Evolutionary conservation across 2,329 filamentous ascomycete genomes (phyloP).

Genomic region (Orbilia quercus): DNA sequence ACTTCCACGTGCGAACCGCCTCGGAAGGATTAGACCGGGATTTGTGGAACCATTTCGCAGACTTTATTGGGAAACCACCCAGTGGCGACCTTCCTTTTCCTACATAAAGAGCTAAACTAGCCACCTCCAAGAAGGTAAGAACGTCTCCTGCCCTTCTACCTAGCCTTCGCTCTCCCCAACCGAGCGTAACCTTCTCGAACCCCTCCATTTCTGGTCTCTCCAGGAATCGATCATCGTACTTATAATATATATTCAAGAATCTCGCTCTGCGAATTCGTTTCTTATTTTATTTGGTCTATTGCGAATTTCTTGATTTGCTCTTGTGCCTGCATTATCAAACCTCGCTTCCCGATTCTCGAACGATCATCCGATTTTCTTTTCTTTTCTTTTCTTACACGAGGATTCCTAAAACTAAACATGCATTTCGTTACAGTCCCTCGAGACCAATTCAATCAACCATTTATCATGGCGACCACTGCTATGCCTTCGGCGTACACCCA

Average conservation of each 20-base stretch:
- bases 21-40: constrained; percentile 42
- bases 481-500: constrained; percentile 43
- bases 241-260: no score
- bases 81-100: constrained; percentile 49
- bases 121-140: constrained; percentile 53
- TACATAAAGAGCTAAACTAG: constrained; percentile 27
- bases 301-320: constrained; percentile 43
- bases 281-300: constrained; percentile 12
- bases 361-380: constrained; percentile 28
- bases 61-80: constrained; percentile 47
- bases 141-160: constrained; percentile 28
- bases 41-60: constrained; percentile 45
- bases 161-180: constrained; percentile 40
- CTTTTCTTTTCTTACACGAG: background rate
- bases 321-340: constrained; percentile 33
- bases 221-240: background rate
- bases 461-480: constrained; percentile 44
- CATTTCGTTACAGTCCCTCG: constrained; percentile 51
- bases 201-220: constrained; percentile 23
- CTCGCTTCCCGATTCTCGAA: constrained; percentile 35
- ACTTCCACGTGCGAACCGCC: constrained; percentile 52
- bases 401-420: constrained; percentile 25
- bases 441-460: constrained; percentile 34
- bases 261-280: no score
- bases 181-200: constrained; percentile 54